Conservation (phyloP, 73 alveolate genomes). For the Symbiodinium natans region DNA sequence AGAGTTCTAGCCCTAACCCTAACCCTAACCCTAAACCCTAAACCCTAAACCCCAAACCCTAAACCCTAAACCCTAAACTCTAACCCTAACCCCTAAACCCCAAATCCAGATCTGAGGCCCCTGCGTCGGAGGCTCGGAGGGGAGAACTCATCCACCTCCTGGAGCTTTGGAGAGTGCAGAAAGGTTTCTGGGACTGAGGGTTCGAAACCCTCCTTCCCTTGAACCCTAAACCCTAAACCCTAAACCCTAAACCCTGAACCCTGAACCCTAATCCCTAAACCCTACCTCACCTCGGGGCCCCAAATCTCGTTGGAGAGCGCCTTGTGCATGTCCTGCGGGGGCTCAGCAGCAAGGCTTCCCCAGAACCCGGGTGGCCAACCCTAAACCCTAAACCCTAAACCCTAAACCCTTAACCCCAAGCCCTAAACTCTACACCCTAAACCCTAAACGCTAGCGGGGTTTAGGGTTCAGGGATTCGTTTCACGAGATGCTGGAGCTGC, state of each 20-base stretch:
- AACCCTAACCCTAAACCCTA: no score
- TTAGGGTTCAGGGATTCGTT: not conserved
- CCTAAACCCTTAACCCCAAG: no score
- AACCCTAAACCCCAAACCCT: not conserved
- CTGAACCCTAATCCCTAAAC: not conserved
- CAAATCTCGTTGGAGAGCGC: constrained; percentile 83
- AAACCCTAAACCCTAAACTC: not conserved
- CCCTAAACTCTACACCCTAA: no score
- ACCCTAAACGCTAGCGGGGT: not conserved
- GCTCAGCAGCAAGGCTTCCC: no score
- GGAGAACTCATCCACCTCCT: constrained; percentile 79
- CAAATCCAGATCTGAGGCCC: not conserved
- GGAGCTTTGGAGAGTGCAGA: no score
- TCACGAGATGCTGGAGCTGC: no score
- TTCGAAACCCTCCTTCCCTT: not conserved
- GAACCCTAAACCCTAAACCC: not conserved
- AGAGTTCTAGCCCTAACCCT: no score
- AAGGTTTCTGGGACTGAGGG: no score
- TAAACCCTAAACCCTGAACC: not conserved
- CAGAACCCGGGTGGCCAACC: no score
- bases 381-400: no score
- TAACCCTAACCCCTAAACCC: not conserved
- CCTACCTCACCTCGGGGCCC: constrained; percentile 75
- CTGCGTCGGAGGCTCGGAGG: constrained; percentile 90
- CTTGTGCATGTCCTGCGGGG: constrained; percentile 74